Evolutionary conservation across 2,329 filamentous ascomycete species (phyloP), one percentile per base, ranked within the genome.

Genomic region (Fonsecaea monophora): DNA sequence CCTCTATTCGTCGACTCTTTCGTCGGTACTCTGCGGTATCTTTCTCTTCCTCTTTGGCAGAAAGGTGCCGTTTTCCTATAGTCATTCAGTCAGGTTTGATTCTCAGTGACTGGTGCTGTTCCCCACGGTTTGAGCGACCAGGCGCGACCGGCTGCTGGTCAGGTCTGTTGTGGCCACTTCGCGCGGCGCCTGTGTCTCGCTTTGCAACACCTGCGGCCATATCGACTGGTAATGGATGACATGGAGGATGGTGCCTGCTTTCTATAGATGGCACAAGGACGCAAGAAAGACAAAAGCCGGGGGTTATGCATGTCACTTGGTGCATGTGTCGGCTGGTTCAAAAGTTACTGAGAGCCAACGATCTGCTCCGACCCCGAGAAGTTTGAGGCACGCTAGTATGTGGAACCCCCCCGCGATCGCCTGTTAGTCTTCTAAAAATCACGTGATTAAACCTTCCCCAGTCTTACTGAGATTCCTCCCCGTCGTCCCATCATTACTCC

Each of bases 1-100:
- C 54, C 18, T 64, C 42, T n/a, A 64, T 58, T 40, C 45, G 64
- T 54, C 25, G 65, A 13, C 54, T 64, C 37, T 64, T 67, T 60
- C 55, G n/a, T 25, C n/a, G 45, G 45, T 42, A 60, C 18, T 55
- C 60, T 48, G 60, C 61, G n/a, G 37, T 58, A 30, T 62, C 60
- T 37, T 62, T 32, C 1, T 55, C 60, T 21, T 64, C 40, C 21
- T 55, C 63, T 21, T 65, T 5, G 48, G 42, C 30, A 54, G 56
- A 34, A 60, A 32, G 56, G 30, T 18, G 34, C 35, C 42, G 4
- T 54, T 60, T 38, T 15, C 55, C 62, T 53, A 30, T 53, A 18
- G 35, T 60, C 56, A 53, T 53, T 54, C 30, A 53, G 55, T 32
- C 21, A 40, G 34, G 30, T 48, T 48, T 8, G 58, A 57, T 57